Evolutionary conservation across 331 rosid species (phyloP).

Genomic region (Quercus lobata): DNA sequence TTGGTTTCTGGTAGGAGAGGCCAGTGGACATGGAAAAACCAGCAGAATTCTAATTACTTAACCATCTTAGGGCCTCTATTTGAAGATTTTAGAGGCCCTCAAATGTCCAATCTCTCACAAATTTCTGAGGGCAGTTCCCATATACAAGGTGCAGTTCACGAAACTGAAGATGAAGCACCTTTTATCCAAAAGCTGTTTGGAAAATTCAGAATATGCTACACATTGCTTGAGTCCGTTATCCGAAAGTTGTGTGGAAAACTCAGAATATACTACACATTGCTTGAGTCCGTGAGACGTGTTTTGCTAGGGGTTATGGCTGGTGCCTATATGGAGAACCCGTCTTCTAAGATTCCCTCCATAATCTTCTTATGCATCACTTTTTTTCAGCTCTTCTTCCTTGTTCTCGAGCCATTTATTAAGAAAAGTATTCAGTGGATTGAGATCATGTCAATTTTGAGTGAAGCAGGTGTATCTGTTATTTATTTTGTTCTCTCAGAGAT

Average conservation of each 20-base stretch:
- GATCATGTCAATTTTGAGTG: constrained; percentile 55
- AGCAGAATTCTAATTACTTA: constrained; percentile 39
- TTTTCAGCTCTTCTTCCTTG: constrained; percentile 74
- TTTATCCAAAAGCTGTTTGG: constrained; percentile 85
- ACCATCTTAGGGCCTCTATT: constrained; percentile 70
- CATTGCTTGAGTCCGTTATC: too few species aligned
- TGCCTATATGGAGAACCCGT: constrained; percentile 30
- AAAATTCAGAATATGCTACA: constrained; percentile 71
- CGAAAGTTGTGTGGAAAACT: too few species aligned
- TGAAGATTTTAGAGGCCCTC: constrained; percentile 93
- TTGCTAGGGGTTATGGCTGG: constrained; percentile 65
- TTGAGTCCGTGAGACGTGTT: constrained; percentile 43
- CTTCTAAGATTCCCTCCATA: constrained; percentile 40
- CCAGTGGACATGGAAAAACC: constrained; percentile 88
- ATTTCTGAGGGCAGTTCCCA: constrained; percentile 43
- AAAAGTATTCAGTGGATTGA: constrained; percentile 80
- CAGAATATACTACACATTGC: too few species aligned
- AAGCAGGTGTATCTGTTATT: constrained; percentile 51
- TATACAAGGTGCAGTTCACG: constrained; percentile 58
- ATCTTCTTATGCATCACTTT: constrained; percentile 52
- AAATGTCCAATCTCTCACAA: constrained; percentile 90
- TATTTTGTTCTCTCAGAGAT: constrained; percentile 34
- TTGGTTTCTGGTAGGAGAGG: constrained; percentile 91
- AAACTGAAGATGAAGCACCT: constrained; percentile 97
- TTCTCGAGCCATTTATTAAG: constrained; percentile 88